Conservation (phyloP, 371 early-diverging fungal genomes). For the Phascolomyces articulosus region DNA sequence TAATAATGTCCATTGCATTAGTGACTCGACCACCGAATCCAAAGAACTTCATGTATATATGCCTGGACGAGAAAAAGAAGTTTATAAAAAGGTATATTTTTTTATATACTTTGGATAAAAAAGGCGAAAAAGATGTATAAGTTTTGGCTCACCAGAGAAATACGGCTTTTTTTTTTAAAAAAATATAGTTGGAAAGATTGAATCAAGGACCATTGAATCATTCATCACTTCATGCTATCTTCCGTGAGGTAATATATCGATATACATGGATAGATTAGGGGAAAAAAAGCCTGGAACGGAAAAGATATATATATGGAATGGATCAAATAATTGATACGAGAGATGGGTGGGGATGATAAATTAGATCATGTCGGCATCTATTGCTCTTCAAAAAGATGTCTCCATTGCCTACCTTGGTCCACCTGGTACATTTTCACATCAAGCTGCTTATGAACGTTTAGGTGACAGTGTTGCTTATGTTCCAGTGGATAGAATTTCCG, state of each 20-base stretch:
- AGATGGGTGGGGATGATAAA: no score
- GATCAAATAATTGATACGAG: no score
- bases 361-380: constrained; percentile 88
- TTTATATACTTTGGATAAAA: no score
- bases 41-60: constrained; percentile 63
- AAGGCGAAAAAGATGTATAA: no score
- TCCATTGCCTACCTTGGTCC: constrained; percentile 92
- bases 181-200: constrained; percentile 50
- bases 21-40: not conserved
- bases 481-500: constrained; percentile 69
- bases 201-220: constrained; percentile 84
- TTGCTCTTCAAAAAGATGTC: constrained; percentile 82
- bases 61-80: constrained; percentile 68
- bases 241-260: constrained; percentile 80
- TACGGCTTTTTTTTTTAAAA: no score
- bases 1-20: no score
- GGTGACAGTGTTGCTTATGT: constrained; percentile 81
- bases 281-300: not conserved
- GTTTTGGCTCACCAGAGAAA: no score
- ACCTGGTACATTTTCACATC: constrained; percentile 92
- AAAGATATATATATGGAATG: no score
- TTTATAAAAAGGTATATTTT: constrained; percentile 61
- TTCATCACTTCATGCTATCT: constrained; percentile 81
- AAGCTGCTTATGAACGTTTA: constrained; percentile 82
- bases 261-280: not conserved